These are phyloP conservation scores for Paraleonurus japonicus DNA, from an alignment of 257 asterid species.

Conservation along the genomic window DNA sequence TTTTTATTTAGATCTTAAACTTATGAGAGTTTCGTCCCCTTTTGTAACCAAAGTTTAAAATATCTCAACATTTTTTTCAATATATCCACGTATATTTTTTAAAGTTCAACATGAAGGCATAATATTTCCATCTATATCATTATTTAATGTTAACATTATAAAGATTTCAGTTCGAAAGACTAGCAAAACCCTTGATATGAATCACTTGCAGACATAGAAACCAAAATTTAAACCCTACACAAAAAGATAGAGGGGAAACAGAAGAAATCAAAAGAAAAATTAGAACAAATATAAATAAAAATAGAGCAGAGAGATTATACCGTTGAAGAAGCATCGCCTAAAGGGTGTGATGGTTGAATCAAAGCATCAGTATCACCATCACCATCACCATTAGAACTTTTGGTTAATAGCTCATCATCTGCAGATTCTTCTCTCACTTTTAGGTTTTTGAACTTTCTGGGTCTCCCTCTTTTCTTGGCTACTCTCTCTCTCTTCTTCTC, in stretches of 20 bases:
- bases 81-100: too few relatives aligned
- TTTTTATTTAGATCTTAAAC: too few relatives aligned
- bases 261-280: too few relatives aligned
- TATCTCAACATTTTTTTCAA: too few relatives aligned
- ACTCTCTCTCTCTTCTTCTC: not conserved
- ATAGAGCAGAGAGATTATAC: not conserved
- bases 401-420: not conserved
- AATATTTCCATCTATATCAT: not conserved
- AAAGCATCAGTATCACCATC: not conserved
- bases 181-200: not conserved
- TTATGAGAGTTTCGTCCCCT: too few relatives aligned
- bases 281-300: too few relatives aligned
- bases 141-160: too few relatives aligned
- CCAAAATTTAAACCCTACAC: not conserved
- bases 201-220: not conserved
- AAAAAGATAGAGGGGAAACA: not conserved
- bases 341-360: not conserved
- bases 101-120: not conserved
- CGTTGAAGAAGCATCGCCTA: not conserved
- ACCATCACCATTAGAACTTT: not conserved
- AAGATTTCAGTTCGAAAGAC: not conserved
- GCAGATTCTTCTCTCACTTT: not conserved
- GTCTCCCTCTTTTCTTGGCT: not conserved
- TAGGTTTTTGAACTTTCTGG: not conserved
- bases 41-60: too few relatives aligned